Conservation (phyloP, 164 flowering plant genomes). For the Vitis labrusca region DNA sequence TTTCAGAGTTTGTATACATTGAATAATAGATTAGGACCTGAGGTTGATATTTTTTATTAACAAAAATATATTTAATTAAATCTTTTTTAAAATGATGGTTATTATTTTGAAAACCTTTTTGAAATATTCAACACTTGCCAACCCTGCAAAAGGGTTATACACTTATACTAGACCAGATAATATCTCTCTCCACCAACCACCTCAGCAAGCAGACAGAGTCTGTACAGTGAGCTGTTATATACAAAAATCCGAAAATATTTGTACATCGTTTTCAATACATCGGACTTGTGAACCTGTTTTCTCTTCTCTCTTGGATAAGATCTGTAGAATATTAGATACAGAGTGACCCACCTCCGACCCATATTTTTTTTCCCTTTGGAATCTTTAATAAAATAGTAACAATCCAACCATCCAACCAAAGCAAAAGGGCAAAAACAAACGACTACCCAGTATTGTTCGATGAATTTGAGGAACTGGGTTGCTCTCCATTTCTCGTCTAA, state of each 20-base stretch:
- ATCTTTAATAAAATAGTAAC: too few relatives aligned
- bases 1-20: too few relatives aligned
- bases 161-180: not conserved
- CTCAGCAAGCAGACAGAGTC: not conserved
- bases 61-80: too few relatives aligned
- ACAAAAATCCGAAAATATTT: conserved; percentile 1
- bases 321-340: conserved; percentile 11
- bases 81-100: too few relatives aligned
- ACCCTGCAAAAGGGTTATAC: too few relatives aligned
- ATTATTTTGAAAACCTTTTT: too few relatives aligned
- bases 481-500: not conserved
- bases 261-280: conserved; percentile 25
- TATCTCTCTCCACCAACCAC: not conserved
- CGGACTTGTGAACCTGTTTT: conserved; percentile 17
- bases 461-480: conserved; percentile 18
- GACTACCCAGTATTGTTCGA: not conserved
- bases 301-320: conserved; percentile 32
- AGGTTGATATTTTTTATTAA: too few relatives aligned
- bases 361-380: too few relatives aligned
- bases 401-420: not conserved
- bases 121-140: too few relatives aligned
- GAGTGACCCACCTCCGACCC: conserved; percentile 11
- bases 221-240: not conserved
- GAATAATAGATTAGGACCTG: too few relatives aligned
- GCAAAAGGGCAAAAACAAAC: not conserved